phyloP scores from a whole-genome alignment of 192 early-diverging fungal genomes.

The Jimgerdemannia flammicorona region DNA sequence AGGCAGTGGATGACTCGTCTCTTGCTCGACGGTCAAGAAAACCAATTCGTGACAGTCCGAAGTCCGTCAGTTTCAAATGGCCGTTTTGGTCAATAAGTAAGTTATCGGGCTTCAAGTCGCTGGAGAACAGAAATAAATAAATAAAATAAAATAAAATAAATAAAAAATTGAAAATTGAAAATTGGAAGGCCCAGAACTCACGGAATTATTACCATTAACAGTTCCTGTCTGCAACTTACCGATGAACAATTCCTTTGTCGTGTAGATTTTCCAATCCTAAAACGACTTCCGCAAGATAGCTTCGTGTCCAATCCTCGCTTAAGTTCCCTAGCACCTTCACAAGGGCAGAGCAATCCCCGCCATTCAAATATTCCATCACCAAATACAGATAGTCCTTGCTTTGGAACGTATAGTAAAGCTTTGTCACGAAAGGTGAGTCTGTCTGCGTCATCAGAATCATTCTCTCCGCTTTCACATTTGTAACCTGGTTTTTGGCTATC shows the following conservation, averaged over 20 bases:
- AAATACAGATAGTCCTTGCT: slow-evolving; percentile 80
- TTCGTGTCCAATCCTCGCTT: slow-evolving; percentile 81
- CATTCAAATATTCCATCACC: slow-evolving; percentile 87
- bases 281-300: slow-evolving; percentile 81
- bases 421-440: slow-evolving; percentile 81
- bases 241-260: slow-evolving; percentile 72
- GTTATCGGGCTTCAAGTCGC: slow-evolving; percentile 88
- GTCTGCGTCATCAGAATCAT: slow-evolving; percentile 83
- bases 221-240: slow-evolving; percentile 40
- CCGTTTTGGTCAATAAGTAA: slow-evolving; percentile 80
- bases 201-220: no score
- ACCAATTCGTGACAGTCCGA: slow-evolving; percentile 80
- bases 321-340: slow-evolving; percentile 68
- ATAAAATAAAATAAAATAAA: slow-evolving; percentile 4
- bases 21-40: slow-evolving; percentile 75
- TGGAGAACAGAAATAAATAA: slow-evolving; percentile 28
- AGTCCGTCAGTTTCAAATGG: slow-evolving; percentile 85
- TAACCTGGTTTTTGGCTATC: slow-evolving; percentile 91
- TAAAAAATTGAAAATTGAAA: background rate
- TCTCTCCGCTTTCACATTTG: slow-evolving; percentile 85
- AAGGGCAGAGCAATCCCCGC: slow-evolving; percentile 85
- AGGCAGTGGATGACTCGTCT: slow-evolving; percentile 35
- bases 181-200: no score
- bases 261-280: slow-evolving; percentile 81
- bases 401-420: slow-evolving; percentile 82